phyloP scores from a whole-genome alignment of 2,329 filamentous ascomycete species.

The Tetracladium maxilliforme region DNA sequence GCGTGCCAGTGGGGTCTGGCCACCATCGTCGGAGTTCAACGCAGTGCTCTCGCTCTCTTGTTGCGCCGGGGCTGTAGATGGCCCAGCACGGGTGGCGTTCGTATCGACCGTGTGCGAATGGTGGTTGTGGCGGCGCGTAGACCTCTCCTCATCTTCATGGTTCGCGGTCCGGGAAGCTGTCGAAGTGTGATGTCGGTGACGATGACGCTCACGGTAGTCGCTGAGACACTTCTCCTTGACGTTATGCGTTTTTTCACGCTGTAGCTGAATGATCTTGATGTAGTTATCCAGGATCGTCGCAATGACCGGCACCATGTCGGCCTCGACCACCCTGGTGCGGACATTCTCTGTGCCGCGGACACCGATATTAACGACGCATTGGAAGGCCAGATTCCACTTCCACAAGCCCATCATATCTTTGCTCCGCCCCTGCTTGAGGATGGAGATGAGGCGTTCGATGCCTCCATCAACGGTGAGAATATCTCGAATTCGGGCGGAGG shows the following conservation, averaged over 20 bases:
- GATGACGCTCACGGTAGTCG: constrained; percentile 36
- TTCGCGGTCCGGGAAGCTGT: constrained; percentile 34
- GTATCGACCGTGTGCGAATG: no score
- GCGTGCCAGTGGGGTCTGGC: no score
- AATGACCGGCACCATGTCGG: constrained; percentile 98
- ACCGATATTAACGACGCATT: constrained; percentile 97
- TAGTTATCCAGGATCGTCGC: constrained; percentile 98
- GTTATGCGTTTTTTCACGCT: constrained; percentile 74
- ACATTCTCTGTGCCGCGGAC: constrained; percentile 91
- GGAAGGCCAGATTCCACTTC: constrained; percentile 99
- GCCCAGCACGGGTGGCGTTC: no score
- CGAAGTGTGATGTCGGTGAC: constrained; percentile 32
- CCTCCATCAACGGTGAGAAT: constrained; percentile 98
- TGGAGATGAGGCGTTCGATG: constrained; percentile 90
- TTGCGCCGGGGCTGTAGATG: no score
- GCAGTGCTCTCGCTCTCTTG: no score
- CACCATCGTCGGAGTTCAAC: no score
- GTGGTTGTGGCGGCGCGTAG: no score
- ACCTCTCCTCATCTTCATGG: constrained; percentile 33
- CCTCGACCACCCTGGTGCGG: constrained; percentile 88
- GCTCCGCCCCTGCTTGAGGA: constrained; percentile 91
- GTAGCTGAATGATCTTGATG: constrained; percentile 88
- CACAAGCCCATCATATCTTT: constrained; percentile 99
- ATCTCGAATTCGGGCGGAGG: constrained; percentile 90
- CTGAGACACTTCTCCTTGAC: constrained; percentile 49